These are phyloP conservation scores for Penicillium glabrum DNA, from an alignment of 2,329 filamentous ascomycete species.

Conservation along the genomic window DNA sequence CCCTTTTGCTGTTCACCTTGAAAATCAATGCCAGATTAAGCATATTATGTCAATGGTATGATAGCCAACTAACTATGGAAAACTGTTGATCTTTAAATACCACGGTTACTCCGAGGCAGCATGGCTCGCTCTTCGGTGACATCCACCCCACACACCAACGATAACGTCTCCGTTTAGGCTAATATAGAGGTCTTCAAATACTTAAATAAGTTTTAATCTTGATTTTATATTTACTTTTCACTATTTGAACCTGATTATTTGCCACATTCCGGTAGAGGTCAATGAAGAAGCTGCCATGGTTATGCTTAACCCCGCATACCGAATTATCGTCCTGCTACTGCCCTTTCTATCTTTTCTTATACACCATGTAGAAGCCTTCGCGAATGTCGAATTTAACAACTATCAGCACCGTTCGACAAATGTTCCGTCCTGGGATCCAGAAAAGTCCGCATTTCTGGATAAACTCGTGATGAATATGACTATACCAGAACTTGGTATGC, in stretches of 20 bases:
- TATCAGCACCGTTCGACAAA: background rate
- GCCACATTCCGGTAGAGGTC: background rate
- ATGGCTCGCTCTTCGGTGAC: background rate
- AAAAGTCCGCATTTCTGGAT: background rate
- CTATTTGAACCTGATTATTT: background rate
- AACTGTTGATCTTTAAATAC: background rate
- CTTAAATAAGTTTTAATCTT: background rate
- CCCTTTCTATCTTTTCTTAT: background rate
- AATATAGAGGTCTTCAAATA: no score
- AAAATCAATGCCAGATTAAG: background rate
- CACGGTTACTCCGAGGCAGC: background rate
- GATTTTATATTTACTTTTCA: background rate
- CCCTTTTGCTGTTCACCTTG: background rate
- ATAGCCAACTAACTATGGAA: background rate
- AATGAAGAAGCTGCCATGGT: background rate
- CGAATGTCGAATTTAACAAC: background rate
- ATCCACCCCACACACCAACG: background rate
- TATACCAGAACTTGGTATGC: conserved; percentile 2
- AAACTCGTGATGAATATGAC: conserved; percentile 5
- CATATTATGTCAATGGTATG: background rate
- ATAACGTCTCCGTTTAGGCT: background rate
- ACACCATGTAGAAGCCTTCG: background rate
- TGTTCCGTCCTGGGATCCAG: background rate
- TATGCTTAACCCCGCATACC: background rate
- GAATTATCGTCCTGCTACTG: background rate